phyloP scores from a whole-genome alignment of 2,329 filamentous ascomycete genomes.

The Coniella lustricola region DNA sequence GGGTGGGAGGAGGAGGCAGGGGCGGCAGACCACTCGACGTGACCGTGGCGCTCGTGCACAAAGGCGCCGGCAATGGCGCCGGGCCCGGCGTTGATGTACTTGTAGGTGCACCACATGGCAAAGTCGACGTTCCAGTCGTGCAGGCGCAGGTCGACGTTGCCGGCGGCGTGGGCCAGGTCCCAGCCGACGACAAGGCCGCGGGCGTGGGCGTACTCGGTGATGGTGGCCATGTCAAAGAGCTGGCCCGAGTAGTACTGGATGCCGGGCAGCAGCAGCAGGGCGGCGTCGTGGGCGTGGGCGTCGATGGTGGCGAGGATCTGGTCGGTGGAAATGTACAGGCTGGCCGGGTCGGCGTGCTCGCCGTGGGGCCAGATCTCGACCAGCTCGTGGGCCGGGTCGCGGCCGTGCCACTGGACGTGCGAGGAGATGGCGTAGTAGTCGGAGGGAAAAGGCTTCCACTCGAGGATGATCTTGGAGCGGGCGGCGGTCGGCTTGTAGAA shows the following conservation, averaged over 20 bases:
- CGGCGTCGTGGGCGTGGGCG: constrained; percentile 62
- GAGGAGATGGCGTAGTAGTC: constrained; percentile 83
- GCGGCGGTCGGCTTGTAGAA: constrained; percentile 66
- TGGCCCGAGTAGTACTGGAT: constrained; percentile 93
- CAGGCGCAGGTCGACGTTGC: constrained; percentile 71
- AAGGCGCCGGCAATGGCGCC: constrained; percentile 75
- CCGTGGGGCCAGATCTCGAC: constrained; percentile 31
- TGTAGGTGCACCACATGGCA: constrained; percentile 90
- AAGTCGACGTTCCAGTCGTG: constrained; percentile 92
- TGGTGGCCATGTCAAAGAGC: constrained; percentile 72
- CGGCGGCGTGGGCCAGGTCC: constrained; percentile 82
- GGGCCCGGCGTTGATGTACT: constrained; percentile 83
- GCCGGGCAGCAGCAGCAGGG: constrained; percentile 73
- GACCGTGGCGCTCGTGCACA: constrained; percentile 68
- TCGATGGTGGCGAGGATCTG: constrained; percentile 69
- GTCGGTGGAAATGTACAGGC: constrained; percentile 59
- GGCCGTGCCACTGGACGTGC: constrained; percentile 65
- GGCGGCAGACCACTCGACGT: constrained; percentile 37
- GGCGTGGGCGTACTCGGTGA: constrained; percentile 68
- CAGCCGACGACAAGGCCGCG: constrained; percentile 71
- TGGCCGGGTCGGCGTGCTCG: constrained; percentile 10
- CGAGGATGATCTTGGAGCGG: constrained; percentile 74
- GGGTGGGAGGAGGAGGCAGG: constrained; percentile 3
- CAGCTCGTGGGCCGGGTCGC: constrained; percentile 61
- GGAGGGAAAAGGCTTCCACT: constrained; percentile 84